These are phyloP conservation scores for Peribolospora baueri DNA, from an alignment of 768 basidiomycete genomes.

Conservation along the genomic window DNA sequence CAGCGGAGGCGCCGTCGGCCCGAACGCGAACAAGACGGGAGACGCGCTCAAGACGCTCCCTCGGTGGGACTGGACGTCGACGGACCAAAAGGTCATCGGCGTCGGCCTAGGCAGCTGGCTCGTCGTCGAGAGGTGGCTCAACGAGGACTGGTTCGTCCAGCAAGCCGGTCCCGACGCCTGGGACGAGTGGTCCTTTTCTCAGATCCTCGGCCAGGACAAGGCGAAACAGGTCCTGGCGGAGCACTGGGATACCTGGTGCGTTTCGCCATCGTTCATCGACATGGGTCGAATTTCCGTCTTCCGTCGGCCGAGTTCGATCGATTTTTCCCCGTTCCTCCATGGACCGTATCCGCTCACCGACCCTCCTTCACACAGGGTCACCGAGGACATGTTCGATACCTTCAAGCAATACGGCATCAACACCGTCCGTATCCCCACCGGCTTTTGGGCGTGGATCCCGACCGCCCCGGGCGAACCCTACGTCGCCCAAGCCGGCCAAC, in stretches of 20 bases:
- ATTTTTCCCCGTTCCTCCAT: too few relatives aligned
- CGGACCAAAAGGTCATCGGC: constrained; percentile 7
- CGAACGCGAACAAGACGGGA: neutral
- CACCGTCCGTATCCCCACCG: constrained; percentile 13
- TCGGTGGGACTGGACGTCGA: constrained; percentile 8
- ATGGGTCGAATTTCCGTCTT: too few relatives aligned
- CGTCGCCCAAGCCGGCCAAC: constrained; percentile 9
- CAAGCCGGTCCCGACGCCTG: constrained; percentile 2
- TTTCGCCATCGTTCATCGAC: too few relatives aligned
- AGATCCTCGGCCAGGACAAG: constrained; percentile 6
- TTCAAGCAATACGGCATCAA: constrained; percentile 8
- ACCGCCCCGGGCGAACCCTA: constrained; percentile 8
- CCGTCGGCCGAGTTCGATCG: too few relatives aligned
- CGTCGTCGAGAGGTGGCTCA: constrained; percentile 12
- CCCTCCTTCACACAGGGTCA: too few relatives aligned
- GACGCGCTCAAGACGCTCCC: constrained; percentile 1
- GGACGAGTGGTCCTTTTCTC: constrained; percentile 9
- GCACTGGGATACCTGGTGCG: constrained; percentile 19
- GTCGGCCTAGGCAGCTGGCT: constrained; percentile 9
- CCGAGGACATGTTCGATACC: too few relatives aligned
- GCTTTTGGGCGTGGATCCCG: constrained; percentile 14
- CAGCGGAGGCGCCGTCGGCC: constrained; percentile 10
- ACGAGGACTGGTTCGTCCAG: constrained; percentile 7
- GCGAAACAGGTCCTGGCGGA: constrained; percentile 12
- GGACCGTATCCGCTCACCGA: too few relatives aligned